These are phyloP conservation scores for Abortiporus biennis DNA, from an alignment of 1,284 basidiomycete genomes.

Conservation along the genomic window DNA sequence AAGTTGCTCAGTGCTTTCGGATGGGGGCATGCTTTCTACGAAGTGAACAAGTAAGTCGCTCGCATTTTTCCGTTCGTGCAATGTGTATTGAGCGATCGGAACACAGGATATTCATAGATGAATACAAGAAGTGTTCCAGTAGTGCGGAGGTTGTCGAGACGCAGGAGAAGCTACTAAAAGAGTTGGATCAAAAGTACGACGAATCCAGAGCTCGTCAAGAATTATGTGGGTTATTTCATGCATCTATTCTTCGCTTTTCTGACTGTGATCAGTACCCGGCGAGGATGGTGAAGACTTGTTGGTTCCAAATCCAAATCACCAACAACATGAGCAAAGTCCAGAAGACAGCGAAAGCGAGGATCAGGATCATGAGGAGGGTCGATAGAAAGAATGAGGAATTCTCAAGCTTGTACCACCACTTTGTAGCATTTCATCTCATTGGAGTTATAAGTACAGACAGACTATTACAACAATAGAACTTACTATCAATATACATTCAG, in stretches of 20 bases:
- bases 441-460: too few relatives aligned
- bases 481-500: too few relatives aligned
- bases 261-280: conserved; percentile 6
- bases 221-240: conserved; percentile 26
- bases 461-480: too few relatives aligned
- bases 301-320: conserved; percentile 54
- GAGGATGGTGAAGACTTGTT: conserved; percentile 44
- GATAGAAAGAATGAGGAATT: too few relatives aligned
- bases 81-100: conserved; percentile 1
- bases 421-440: too few relatives aligned
- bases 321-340: conserved; percentile 1
- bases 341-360: conserved; percentile 12
- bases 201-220: conserved; percentile 43
- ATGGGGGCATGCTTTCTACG: conserved; percentile 84
- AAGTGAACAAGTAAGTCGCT: conserved; percentile 66
- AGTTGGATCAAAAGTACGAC: conserved; percentile 61
- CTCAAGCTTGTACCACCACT: too few relatives aligned
- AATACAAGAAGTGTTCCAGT: conserved; percentile 66
- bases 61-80: not conserved
- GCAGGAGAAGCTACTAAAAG: conserved; percentile 72
- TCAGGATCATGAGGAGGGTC: conserved; percentile 1
- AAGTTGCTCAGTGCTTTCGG: conserved; percentile 74
- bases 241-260: conserved; percentile 2
- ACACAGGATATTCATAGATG: conserved; percentile 55
- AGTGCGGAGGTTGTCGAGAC: conserved; percentile 57